Percentiles rank a stretch among this genome's conserved stretches.
Conservation (phyloP, 179 eudicot genomes). For the Amaranthus tricolor region DNA sequence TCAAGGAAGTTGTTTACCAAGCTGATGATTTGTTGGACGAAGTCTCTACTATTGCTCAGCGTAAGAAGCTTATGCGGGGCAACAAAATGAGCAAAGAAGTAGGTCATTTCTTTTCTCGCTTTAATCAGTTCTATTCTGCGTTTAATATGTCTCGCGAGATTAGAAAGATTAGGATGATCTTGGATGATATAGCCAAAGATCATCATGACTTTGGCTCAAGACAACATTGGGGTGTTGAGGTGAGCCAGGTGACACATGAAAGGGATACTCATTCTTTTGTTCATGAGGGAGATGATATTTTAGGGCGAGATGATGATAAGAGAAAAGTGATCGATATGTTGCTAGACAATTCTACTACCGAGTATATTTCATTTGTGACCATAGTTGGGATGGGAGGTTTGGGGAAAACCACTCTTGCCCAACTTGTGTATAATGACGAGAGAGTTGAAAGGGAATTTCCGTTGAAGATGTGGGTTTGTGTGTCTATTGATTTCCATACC, state of each 20-base stretch:
- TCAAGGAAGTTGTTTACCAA: constrained; percentile 19
- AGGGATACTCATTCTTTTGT: constrained; percentile 22
- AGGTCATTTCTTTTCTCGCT: constrained; percentile 23
- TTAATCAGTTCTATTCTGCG: constrained; percentile 9
- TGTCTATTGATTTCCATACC: constrained; percentile 16
- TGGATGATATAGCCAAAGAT: constrained; percentile 25
- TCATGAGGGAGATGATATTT: constrained; percentile 1
- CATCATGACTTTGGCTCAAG: constrained; percentile 27
- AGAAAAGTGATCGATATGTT: constrained; percentile 17
- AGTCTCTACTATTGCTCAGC: constrained; percentile 16
- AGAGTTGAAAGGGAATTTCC: constrained; percentile 6
- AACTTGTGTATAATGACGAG: constrained; percentile 17
- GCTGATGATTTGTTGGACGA: constrained; percentile 31
- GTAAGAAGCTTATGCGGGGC: neutral
- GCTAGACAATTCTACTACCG: neutral
- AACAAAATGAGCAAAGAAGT: constrained; percentile 14
- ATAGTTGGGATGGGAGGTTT: constrained; percentile 31
- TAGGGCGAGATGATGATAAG: constrained; percentile 38
- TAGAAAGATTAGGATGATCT: constrained; percentile 17
- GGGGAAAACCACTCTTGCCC: constrained; percentile 34
- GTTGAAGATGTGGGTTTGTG: constrained; percentile 27
- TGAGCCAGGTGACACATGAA: neutral
- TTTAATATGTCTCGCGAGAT: constrained; percentile 14
- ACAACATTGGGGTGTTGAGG: neutral
- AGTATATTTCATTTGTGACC: neutral